These are phyloP conservation scores for Terana coerulea DNA, from an alignment of 768 basidiomycete genomes.

Conservation along the genomic window DNA sequence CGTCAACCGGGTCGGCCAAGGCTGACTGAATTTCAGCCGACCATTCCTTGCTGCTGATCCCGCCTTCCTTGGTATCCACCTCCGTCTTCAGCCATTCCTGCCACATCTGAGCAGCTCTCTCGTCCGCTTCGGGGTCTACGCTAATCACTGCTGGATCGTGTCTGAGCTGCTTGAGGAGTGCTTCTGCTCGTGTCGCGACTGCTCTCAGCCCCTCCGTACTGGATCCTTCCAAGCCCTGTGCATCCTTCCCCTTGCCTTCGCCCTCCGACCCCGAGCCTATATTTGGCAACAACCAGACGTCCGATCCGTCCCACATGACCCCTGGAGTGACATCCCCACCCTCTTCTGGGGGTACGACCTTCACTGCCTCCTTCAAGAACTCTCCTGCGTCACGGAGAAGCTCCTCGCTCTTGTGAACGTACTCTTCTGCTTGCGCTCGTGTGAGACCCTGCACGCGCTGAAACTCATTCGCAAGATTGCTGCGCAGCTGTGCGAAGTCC, in stretches of 20 bases:
- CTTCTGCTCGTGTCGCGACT: slow-evolving; percentile 73
- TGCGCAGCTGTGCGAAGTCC: slow-evolving; percentile 66
- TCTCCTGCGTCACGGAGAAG: slow-evolving; percentile 53
- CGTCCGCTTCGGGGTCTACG: slow-evolving; percentile 70
- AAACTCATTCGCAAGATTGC: slow-evolving; percentile 60
- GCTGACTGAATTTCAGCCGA: slow-evolving; percentile 42
- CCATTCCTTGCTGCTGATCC: slow-evolving; percentile 60
- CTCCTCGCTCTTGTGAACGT: slow-evolving; percentile 71
- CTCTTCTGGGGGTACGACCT: slow-evolving; percentile 83
- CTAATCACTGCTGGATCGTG: slow-evolving; percentile 72
- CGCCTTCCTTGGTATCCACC: slow-evolving; percentile 50
- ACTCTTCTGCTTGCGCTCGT: slow-evolving; percentile 78
- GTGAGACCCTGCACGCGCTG: slow-evolving; percentile 73
- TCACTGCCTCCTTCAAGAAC: slow-evolving; percentile 76
- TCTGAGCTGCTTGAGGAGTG: slow-evolving; percentile 66
- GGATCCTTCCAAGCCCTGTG: slow-evolving; percentile 32
- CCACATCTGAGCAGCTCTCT: slow-evolving; percentile 50
- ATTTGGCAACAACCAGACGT: slow-evolving; percentile 76
- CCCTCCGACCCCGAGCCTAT: slow-evolving; percentile 21
- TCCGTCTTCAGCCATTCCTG: slow-evolving; percentile 51
- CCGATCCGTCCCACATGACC: slow-evolving; percentile 78
- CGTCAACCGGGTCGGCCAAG: slow-evolving; percentile 49
- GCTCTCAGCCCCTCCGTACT: slow-evolving; percentile 44
- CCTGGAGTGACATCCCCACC: slow-evolving; percentile 31
- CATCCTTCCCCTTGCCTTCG: slow-evolving; percentile 29